Evolutionary conservation across 352 stramenopile genomes (phyloP), one percentile per base, ranked within the genome.

Genomic region (Globisporangium perplexum): DNA sequence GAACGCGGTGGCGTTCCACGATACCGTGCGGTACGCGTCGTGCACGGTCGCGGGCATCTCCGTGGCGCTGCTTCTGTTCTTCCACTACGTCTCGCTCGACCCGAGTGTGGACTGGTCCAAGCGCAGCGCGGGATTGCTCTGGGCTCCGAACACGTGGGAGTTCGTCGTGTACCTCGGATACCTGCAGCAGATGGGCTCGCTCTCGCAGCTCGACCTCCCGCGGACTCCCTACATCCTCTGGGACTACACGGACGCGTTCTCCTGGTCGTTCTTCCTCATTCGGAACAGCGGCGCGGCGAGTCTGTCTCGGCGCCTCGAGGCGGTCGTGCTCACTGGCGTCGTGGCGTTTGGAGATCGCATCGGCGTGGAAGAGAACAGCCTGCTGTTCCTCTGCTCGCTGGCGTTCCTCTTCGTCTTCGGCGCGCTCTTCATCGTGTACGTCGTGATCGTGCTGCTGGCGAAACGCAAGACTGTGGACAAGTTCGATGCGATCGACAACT

Each of bases 131-230:
- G 36, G 69, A 14, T 20, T 51, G 17, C 45, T 68, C 17, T 88
- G 74, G 77, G 74, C 71, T 23, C 81, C 81, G 1, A 92, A 92
- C 52, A 77, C 77, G 22, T 91, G 81, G 81, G 81, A 91, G 54
- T 82, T 86, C 47, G 60, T 84, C 30, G 65, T 83, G 17, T 88
- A 86, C 60, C 62, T 79, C 20, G 66, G 57, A 10, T 86, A 84
- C 54, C 53, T 92, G 53, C 81, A 92, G 63, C 76, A 87, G 26
- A 82, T 92, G 66, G 62, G 68, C 42, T 71, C 75, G 6, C 53
- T 84, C 2, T 90, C 80, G 28, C 64, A 86, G 28, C 62, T 86
- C 23, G 83, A 71, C 15, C 54, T 86, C 20, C 47, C 72, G n/a
- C 77, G 77, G 46, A 77, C 71, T 17, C 78, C 81, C 11, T 85